phyloP scores from a whole-genome alignment of 768 basidiomycete species.

The Chalciporus piperatus region DNA sequence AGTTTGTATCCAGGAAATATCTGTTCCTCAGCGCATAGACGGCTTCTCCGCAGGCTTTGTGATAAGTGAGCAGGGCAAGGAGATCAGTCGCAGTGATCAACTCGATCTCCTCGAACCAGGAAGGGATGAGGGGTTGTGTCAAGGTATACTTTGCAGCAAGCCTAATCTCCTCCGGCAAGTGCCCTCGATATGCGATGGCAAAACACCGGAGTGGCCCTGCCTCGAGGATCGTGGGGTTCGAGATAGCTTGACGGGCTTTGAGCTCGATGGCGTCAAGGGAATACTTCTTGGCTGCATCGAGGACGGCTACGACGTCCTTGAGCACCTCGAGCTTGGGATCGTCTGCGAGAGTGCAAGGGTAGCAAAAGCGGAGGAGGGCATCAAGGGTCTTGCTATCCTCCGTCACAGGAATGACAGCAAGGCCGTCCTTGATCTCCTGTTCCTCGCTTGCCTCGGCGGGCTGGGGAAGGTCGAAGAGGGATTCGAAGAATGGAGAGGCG shows the following conservation, averaged over 20 bases:
- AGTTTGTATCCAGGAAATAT: constrained; percentile 19
- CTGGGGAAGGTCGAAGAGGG: constrained; percentile 32
- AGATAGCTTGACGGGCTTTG: constrained; percentile 17
- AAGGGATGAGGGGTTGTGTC: constrained; percentile 22
- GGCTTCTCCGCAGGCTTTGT: constrained; percentile 12
- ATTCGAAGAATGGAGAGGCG: constrained; percentile 33
- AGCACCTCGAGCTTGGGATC: constrained; percentile 17
- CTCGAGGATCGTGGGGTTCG: constrained; percentile 16
- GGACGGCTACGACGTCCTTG: constrained; percentile 1
- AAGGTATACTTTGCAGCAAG: constrained; percentile 30
- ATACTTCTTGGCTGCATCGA: constrained; percentile 18
- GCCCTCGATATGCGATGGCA: constrained; percentile 26
- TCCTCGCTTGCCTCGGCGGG: constrained; percentile 6
- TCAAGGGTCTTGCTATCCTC: constrained; percentile 22
- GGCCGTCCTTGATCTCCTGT: constrained; percentile 14
- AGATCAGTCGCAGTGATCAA: constrained; percentile 27
- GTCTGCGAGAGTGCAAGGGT: constrained; percentile 21
- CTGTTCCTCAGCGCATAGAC: neutral
- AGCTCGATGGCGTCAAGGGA: constrained; percentile 12
- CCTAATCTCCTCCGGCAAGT: constrained; percentile 20
- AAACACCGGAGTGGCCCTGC: constrained; percentile 29
- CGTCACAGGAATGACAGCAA: constrained; percentile 18
- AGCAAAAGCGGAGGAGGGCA: constrained; percentile 25
- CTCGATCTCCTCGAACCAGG: constrained; percentile 26
- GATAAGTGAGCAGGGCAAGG: constrained; percentile 24